Base-by-base conservation (phyloP, 306 rosid species). In the Luffa aegyptiaca region DNA sequence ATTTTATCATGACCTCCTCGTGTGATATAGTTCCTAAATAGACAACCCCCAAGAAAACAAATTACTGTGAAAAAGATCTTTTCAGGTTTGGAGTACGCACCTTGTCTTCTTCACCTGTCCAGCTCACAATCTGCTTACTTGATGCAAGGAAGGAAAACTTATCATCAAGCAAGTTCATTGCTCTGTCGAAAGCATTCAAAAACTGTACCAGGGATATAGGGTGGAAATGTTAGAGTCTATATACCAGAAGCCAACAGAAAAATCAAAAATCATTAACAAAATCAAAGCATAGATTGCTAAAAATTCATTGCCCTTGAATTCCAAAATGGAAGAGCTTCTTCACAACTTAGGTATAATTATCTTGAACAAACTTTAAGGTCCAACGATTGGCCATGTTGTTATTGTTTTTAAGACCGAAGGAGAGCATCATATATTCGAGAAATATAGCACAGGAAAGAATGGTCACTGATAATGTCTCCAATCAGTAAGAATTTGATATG, bases 151-250 rank as follows among this genome's bases (percentile, higher is more conserved):
- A 91, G 53, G 90, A 82, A 79, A 86, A 92, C 79, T 88, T 85
- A 80, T 92, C 95, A 81, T 94, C 98, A 70, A 94, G 97, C 80
- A 89, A 83, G 86, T 94, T 91, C 97, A 94, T 94, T 81, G 93
- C 97, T 78, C 86, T 84, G 90, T 94, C 97, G 87, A 94, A 94
- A 61, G 93, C 95, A 82, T 94, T 91, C 97, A 94, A 82, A 87
- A 91, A 88, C 98, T 94, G 92, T 80, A 86, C 81, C 79, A 80
- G 77, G 84, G 14, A 75, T 13, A 79, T 70, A 74, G 81, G 56
- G 71, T 63, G 73, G 84, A 41, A 33, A 26, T 42, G 56, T 77
- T 44, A 77, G 39, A 8, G 49, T 4, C 39, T 48, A 12, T 26
- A 12, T 12, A 20, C 21, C 51, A 18, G 52, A 44, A n/a, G 75